Evolutionary conservation across 1,284 basidiomycete genomes (phyloP), one percentile per base, ranked within the genome.

Genomic region (Marasmius sp.): DNA sequence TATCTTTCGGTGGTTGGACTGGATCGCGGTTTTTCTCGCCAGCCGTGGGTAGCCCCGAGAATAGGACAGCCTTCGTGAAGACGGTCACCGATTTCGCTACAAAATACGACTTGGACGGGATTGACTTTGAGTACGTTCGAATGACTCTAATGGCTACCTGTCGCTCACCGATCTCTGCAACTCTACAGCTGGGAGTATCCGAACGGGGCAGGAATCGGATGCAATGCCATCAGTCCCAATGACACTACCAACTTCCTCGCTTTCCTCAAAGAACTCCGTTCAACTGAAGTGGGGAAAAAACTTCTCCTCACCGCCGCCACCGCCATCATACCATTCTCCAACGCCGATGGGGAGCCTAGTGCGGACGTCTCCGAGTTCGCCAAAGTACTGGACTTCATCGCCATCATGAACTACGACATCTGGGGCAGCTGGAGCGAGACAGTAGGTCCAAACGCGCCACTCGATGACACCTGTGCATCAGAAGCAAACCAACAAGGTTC

Each of bases 1-100:
- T 96, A 48, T 91, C 92, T 48, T 82, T 97, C 51, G 95, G 95
- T 59, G 95, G 95, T 45, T 97, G 94, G 94, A 87, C 86, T 5
- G 94, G 93, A 20, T 91, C 89, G 3, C 72, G 74, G 53, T 91
- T 79, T 79, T 97, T 93, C 77, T 96, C 94, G 0, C 77, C 84
- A 2, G 85, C 89, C 20, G 87, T 94, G 41, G 84, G 82, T 22
- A 86, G 84, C 14, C 69, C 81, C 0, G 65, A 75, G 27, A 88
- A 87, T 70, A 84, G 93, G 43, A 83, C 82, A 16, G 81, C 81
- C 0, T 92, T 97, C 65, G 87, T 88, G 52, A 78, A 81, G 48
- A 84, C 91, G 43, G 81, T 95, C 57, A 76, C 83, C 45, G 72
- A 75, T 34, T 76, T 93, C 39, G 89, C 89, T 45, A 69, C 79